Evolutionary conservation across 2,329 filamentous ascomycete genomes (phyloP).

Genomic region (Talaromyces sp.): DNA sequence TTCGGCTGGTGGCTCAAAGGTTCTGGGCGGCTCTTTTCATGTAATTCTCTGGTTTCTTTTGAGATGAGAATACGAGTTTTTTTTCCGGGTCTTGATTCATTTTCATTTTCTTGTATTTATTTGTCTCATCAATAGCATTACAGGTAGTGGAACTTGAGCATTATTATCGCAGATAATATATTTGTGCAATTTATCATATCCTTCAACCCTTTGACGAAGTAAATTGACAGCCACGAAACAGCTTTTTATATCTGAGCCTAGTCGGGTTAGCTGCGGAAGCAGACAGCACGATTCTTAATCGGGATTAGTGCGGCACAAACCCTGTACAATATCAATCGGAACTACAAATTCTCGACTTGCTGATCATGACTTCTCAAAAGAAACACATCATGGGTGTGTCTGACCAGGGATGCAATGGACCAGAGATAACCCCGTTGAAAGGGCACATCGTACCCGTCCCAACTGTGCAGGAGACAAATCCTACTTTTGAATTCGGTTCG

Average conservation of each 20-base stretch:
- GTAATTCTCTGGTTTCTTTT: not conserved
- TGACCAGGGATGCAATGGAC: not conserved
- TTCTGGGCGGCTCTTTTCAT: not conserved
- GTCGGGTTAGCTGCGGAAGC: not conserved
- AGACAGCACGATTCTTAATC: not conserved
- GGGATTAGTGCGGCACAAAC: constrained; percentile 1
- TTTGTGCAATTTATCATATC: not conserved
- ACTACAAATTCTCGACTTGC: not conserved
- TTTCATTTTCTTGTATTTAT: constrained; percentile 3
- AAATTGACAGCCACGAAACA: not conserved
- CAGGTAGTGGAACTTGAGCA: not conserved
- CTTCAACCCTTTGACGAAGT: not conserved
- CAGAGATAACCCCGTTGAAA: constrained; percentile 27
- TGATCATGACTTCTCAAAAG: not conserved
- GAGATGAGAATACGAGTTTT: not conserved
- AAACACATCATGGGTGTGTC: not conserved
- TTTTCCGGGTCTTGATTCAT: not conserved
- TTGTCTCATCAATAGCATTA: constrained; percentile 2
- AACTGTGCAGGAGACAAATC: constrained; percentile 43
- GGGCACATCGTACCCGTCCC: constrained; percentile 40
- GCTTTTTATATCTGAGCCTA: not conserved
- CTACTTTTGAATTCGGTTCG: constrained; percentile 42
- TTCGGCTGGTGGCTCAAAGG: not conserved
- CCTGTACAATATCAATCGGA: not conserved
- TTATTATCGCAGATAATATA: not conserved